phyloP scores from a whole-genome alignment of 2,329 filamentous ascomycete genomes.

The Fusarium protoensiforme region DNA sequence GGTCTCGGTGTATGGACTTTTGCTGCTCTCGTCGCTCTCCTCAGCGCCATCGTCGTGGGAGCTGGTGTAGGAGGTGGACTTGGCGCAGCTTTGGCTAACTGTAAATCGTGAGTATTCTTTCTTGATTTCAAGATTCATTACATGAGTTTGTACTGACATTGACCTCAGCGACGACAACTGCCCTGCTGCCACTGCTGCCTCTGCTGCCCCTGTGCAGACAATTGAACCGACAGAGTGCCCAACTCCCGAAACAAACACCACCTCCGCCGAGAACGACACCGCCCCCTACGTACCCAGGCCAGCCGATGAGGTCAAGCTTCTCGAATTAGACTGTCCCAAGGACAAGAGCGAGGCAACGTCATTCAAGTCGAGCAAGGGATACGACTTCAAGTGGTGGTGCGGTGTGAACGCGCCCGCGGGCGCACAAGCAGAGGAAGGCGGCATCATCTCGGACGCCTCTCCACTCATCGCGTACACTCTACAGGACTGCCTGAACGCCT shows the following conservation, averaged over 20 bases:
- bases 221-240: conserved; percentile 12
- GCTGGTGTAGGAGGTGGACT: conserved; percentile 30
- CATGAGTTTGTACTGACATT: not conserved
- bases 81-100: conserved; percentile 24
- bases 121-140: not conserved
- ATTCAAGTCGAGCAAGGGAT: conserved; percentile 27
- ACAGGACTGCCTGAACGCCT: conserved; percentile 27
- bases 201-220: conserved; percentile 4
- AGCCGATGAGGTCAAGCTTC: not conserved
- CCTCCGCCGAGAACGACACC: conserved; percentile 7
- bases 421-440: conserved; percentile 5
- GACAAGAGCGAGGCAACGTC: conserved; percentile 7
- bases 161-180: conserved; percentile 8
- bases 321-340: conserved; percentile 17
- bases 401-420: conserved; percentile 21
- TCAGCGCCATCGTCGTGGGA: conserved; percentile 28
- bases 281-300: conserved; percentile 21
- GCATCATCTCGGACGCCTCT: conserved; percentile 5
- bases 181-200: not conserved
- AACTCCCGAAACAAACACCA: not conserved
- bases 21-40: conserved; percentile 21
- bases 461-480: conserved; percentile 16
- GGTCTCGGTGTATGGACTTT: conserved; percentile 33
- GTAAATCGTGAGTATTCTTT: conserved; percentile 16
- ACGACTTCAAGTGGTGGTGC: conserved; percentile 32